Evolutionary conservation across 805 yeast genomes (phyloP), one percentile per base, ranked within the genome.

Genomic region (Pichia thaimueangensis): DNA sequence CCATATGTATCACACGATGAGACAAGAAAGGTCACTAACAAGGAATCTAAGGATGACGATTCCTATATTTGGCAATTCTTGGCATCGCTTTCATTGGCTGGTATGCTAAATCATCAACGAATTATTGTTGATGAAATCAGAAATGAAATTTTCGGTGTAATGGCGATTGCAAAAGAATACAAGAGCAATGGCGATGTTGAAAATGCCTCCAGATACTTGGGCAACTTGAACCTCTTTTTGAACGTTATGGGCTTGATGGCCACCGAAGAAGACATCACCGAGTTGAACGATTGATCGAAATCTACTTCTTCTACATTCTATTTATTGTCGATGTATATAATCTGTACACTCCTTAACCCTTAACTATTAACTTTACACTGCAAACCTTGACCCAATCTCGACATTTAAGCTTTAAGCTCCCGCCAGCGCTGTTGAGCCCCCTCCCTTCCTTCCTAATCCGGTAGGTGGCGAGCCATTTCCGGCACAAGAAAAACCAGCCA

Each of bases 191-290:
- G 59, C 19, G 58, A 66, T 34, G 63, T 72, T 57, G 69, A 78
- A 49, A 74, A 71, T 57, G 74, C 71, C 52, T 77, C 70, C 53
- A 78, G 71, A 65, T 50, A 51, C 25, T 73, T 82, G 56, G 78
- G 77, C 50, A 88, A 88, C 58, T 75, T 91, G 74, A 91, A 91
- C 62, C 68, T 91, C 74, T 89, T 88, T 68, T 74, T 91, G 65
- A 93, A 91, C 54, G 97, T 89, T 36, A 88, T 91, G 94, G 98
- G 98, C 7, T 74, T 91, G 50, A 86, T 85, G 46, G 96, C 97
- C 6, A 85, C 86, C 51, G 93, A 86, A 54, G 82, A 80, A 43
- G 96, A 86, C 60, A 89, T 89, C 57, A 76, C 82, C 32, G 96
- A 88, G 65, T 70, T 89, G 46, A 28, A 37, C 17, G 46, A 43